Percentiles rank a stretch among this genome's conserved stretches.
These are phyloP conservation scores for Amanita subjunquillea DNA, from an alignment of 768 basidiomycete species.

Conservation along the genomic window DNA sequence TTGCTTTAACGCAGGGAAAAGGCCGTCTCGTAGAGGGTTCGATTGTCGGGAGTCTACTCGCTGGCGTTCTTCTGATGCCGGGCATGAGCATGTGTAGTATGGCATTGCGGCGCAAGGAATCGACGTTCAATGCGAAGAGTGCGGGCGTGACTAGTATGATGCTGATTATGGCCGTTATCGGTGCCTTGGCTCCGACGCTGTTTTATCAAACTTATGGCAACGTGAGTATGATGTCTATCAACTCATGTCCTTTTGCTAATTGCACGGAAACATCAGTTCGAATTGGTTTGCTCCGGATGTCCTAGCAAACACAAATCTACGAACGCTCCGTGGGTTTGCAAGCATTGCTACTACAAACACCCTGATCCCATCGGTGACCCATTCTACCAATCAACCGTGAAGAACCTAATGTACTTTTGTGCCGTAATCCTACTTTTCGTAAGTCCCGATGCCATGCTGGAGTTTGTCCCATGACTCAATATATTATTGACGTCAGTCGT, in stretches of 20 bases:
- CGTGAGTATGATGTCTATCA: conserved; percentile 39
- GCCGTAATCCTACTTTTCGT: conserved; percentile 86
- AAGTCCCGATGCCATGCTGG: conserved; percentile 21
- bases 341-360: conserved; percentile 91
- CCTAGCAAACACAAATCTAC: conserved; percentile 33
- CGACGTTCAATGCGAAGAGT: conserved; percentile 98
- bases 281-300: conserved; percentile 78
- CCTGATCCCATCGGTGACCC: conserved; percentile 89
- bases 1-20: conserved; percentile 85
- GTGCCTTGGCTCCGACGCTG: conserved; percentile 86
- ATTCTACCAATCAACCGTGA: conserved; percentile 94
- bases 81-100: conserved; percentile 92
- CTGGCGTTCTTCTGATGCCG: conserved; percentile 95
- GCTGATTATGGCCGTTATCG: conserved; percentile 99
- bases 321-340: conserved; percentile 70
- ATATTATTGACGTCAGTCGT: conserved; percentile 49
- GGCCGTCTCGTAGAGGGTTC: conserved; percentile 94
- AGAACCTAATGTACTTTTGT: conserved; percentile 93
- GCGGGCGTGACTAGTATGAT: conserved; percentile 99
- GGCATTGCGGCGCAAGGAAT: conserved; percentile 85
- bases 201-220: conserved; percentile 99
- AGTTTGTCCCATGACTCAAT: background rate
- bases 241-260: background rate
- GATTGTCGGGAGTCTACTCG: conserved; percentile 90
- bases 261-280: conserved; percentile 46